Percentiles rank a stretch among this genome's conserved stretches.
These are phyloP conservation scores for Boletus barrowsii DNA, from an alignment of 768 basidiomycete species.

Conservation along the genomic window DNA sequence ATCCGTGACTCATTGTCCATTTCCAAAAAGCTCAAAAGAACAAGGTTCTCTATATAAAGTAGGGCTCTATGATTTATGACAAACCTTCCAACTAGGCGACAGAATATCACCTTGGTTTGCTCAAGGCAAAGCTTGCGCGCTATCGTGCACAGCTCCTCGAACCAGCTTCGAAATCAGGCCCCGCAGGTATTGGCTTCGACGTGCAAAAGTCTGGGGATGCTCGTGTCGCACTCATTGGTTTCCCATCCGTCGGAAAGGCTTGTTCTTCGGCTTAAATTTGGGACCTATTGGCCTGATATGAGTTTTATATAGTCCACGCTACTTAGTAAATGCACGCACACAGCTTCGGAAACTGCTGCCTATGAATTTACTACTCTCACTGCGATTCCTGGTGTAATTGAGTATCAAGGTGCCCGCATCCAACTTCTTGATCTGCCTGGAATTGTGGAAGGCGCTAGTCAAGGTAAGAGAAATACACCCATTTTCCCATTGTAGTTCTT, in stretches of 20 bases:
- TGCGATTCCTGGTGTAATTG: conserved; percentile 96
- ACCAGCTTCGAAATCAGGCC: conserved; percentile 79
- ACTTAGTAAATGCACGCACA: conserved; percentile 88
- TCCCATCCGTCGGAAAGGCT: conserved; percentile 92
- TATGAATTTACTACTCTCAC: conserved; percentile 96
- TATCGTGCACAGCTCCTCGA: conserved; percentile 96
- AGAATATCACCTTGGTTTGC: conserved; percentile 88
- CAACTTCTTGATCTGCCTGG: conserved; percentile 95
- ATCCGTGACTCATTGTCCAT: background rate
- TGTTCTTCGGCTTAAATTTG: background rate
- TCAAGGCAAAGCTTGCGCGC: conserved; percentile 92
- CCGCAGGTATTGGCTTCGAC: conserved; percentile 81
- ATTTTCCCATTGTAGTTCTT: background rate
- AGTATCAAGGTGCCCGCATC: conserved; percentile 90
- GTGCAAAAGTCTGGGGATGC: conserved; percentile 89
- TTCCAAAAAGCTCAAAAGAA: conserved; percentile 80
- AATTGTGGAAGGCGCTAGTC: conserved; percentile 91
- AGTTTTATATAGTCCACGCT: conserved; percentile 68
- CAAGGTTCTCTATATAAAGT: conserved; percentile 52
- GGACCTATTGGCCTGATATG: conserved; percentile 4
- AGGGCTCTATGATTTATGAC: conserved; percentile 8
- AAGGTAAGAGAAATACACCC: conserved; percentile 39
- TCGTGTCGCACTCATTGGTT: conserved; percentile 88
- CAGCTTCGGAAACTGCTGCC: conserved; percentile 82
- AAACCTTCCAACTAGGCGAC: conserved; percentile 60